phyloP scores from a whole-genome alignment of 768 basidiomycete species.

The Leucogyrophana mollusca region DNA sequence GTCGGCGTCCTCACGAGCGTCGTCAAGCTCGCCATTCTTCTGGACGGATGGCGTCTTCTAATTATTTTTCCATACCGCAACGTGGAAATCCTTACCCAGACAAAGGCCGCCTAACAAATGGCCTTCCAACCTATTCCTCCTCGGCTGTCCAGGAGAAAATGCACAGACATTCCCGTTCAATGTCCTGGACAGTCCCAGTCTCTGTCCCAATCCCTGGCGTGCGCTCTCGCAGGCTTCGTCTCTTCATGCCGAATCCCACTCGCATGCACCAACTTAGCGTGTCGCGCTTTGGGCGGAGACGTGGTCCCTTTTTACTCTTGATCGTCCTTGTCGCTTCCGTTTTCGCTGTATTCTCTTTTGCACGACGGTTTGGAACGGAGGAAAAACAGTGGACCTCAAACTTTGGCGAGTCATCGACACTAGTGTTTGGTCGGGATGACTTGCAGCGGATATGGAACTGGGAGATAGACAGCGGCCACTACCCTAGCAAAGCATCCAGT shows the following conservation, averaged over 20 bases:
- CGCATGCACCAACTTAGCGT: constrained; percentile 57
- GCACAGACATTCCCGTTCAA: constrained; percentile 41
- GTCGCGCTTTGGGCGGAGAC: constrained; percentile 56
- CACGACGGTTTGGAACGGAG: constrained; percentile 58
- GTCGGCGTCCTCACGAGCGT: constrained; percentile 18
- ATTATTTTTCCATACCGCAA: constrained; percentile 45
- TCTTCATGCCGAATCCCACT: constrained; percentile 60
- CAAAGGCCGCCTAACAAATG: constrained; percentile 40
- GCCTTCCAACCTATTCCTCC: constrained; percentile 44
- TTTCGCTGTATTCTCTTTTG: constrained; percentile 60
- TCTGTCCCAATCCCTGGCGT: constrained; percentile 62
- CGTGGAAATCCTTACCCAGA: constrained; percentile 47
- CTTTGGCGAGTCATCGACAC: constrained; percentile 62
- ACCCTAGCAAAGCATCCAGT: constrained; percentile 82
- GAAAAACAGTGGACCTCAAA: constrained; percentile 64
- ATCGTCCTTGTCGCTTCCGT: constrained; percentile 44
- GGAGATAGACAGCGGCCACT: constrained; percentile 93
- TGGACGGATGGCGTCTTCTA: constrained; percentile 41
- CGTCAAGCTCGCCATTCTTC: constrained; percentile 15
- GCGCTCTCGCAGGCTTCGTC: constrained; percentile 50
- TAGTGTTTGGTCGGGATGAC: constrained; percentile 76
- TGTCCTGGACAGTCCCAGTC: constrained; percentile 60
- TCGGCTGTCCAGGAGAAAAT: constrained; percentile 69
- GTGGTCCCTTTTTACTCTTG: constrained; percentile 53
- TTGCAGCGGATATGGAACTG: constrained; percentile 91